Evolutionary conservation across 2,329 filamentous ascomycete species (phyloP), one percentile per base, ranked within the genome.

Genomic region (Pseudocercospora cruenta): DNA sequence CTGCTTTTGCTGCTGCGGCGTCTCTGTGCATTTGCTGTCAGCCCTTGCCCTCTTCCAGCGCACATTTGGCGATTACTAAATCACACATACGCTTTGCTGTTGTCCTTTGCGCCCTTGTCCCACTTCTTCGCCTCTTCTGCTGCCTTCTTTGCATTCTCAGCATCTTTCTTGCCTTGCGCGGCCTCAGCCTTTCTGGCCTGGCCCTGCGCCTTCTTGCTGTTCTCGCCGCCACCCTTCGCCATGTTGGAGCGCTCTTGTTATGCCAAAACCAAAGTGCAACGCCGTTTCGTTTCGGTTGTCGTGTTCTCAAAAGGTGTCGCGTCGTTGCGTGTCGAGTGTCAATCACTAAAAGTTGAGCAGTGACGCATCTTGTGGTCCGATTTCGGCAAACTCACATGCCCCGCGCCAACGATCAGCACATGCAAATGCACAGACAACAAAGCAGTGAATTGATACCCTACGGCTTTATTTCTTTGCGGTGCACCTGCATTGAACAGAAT

Each of bases 111-210:
- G 47, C 95, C 95, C 80, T 95, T 93, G 10, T 85, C 75, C 95
- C 95, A 99, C 73, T 96, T 85, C 62, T 86, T 84, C 4, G 89
- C 86, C 75, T 97, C 94, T 28, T 80, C 87, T 2, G 83, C 86
- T 4, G 88, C 88, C 62, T 84, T 86, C 80, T 90, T 90, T 43
- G 86, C 82, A 45, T 92, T 86, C 66, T 90, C 89, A 2, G 80
- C 88, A 0, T 92, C 92, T 66, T 89, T 85, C 81, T 98, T 98
- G 64, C 86, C 82, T 8, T 92, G 91, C 0, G 93, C 94, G 2
- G 88, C 90, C 58, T 97, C 93, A 69, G 93, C 93, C 85, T 99
- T 98, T 81, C 93, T 87, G 69, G 94, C 93, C 80, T 97, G 93
- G 70, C 94, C 95, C 8, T 90, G 88, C 2, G 82, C 93, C 84